Evolutionary conservation across 2,329 filamentous ascomycete genomes (phyloP), one percentile per base, ranked within the genome.

Genomic region (Spiromastix sp.): DNA sequence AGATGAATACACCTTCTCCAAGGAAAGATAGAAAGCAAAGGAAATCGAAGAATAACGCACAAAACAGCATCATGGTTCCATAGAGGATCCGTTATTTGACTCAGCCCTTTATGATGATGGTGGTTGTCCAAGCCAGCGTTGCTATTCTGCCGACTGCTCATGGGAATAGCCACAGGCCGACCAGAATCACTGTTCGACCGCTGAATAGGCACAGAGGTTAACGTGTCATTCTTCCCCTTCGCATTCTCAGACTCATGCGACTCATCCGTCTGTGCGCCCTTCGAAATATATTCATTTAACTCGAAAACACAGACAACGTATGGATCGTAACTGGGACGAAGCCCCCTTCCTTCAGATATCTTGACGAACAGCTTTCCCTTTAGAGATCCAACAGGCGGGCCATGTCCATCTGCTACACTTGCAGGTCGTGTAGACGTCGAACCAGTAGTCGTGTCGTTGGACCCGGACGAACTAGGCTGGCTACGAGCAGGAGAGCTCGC

Each of bases 221-320:
- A 54, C 9, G 47, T 30, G 49, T 66, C 48, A 64, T 70, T 45
- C 70, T 74, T 51, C 61, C 62, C 51, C 58, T 69, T 64, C 44
- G 39, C 70, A 52, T 79, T 74, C 29, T 78, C 75, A 22, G 75
- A 70, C 29, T 81, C 79, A 20, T 71, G 67, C 16, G 71, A 62
- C 36, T 72, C 72, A 39, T 76, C 71, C n/a, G 36, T 66, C 45
- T 79, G 75, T 9, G 87, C 84, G 2, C 85, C 85, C 37, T 84
- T 81, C 1, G 91, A 96, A 37, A 98, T 94, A 49, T 93, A 81
- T 59, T 98, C 91, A 53, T 89, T 94, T 57, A 85, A 83, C 58
- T 98, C 91, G 53, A 96, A 98, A 17, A 95, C 87, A 40, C 84
- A 93, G 8, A 98, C 86, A 34, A 95, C 85, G 51, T 98, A 98